Conservation (phyloP, 2,329 filamentous ascomycete genomes). For the Talaromyces sp. region DNA sequence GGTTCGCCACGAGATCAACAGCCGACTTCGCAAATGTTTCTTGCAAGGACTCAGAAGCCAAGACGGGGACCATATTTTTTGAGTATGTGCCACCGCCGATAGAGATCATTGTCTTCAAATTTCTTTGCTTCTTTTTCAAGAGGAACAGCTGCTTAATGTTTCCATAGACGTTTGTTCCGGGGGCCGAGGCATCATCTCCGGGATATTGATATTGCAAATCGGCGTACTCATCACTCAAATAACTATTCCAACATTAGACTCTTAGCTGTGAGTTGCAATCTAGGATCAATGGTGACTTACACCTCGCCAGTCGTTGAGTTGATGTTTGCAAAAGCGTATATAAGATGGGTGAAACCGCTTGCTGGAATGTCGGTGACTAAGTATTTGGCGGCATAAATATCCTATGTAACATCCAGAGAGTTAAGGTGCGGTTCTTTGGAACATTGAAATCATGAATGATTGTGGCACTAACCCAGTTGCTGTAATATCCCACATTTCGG, state of each 20-base stretch:
- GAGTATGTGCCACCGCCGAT: constrained; percentile 80
- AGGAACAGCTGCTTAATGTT: constrained; percentile 29
- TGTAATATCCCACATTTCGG: constrained; percentile 1
- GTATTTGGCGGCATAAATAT: constrained; percentile 80
- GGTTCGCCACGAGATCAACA: constrained; percentile 68
- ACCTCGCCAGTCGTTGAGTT: constrained; percentile 5
- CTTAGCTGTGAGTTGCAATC: background rate
- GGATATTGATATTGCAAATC: constrained; percentile 7
- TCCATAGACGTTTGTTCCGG: constrained; percentile 6
- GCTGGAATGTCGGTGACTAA: constrained; percentile 3
- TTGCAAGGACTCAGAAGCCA: constrained; percentile 55
- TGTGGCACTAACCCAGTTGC: background rate
- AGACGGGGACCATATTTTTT: constrained; percentile 65
- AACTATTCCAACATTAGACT: background rate
- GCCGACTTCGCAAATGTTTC: constrained; percentile 62
- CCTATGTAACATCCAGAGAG: constrained; percentile 38
- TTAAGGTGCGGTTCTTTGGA: background rate
- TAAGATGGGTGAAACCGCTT: constrained; percentile 1
- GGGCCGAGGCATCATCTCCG: background rate
- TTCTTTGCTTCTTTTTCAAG: constrained; percentile 69
- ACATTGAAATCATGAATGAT: background rate
- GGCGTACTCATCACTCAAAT: constrained; percentile 4
- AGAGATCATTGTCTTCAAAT: constrained; percentile 73
- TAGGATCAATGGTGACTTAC: background rate
- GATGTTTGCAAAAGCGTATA: constrained; percentile 7